These are phyloP conservation scores for Didymella arachidicola DNA, from an alignment of 2,329 filamentous ascomycete species.

Conservation along the genomic window DNA sequence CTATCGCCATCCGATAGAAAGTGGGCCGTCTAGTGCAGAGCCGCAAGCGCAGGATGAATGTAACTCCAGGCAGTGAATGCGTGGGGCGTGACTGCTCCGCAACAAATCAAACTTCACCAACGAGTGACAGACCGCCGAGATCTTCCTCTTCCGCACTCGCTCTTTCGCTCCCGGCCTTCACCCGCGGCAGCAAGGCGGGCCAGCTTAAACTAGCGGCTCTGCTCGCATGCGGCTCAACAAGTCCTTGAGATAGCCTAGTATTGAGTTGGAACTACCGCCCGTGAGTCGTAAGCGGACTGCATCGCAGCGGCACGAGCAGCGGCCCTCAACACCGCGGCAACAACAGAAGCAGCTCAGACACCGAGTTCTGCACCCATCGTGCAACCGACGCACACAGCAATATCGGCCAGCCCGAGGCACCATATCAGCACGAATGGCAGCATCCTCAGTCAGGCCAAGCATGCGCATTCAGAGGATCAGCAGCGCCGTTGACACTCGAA, in stretches of 20 bases:
- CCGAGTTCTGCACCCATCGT: background rate
- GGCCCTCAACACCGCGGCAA: constrained; percentile 2
- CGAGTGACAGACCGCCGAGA: constrained; percentile 1
- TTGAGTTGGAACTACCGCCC: background rate
- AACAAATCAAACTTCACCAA: constrained; percentile 8
- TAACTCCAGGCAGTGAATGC: constrained; percentile 9
- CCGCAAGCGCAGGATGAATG: constrained; percentile 18
- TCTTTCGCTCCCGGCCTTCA: constrained; percentile 11
- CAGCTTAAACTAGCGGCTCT: constrained; percentile 4
- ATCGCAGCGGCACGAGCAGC: background rate
- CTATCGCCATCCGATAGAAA: constrained; percentile 16
- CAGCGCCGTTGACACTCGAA: constrained; percentile 17
- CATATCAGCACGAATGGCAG: background rate
- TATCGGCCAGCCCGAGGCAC: background rate
- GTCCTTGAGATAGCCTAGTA: constrained; percentile 8
- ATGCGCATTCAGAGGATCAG: constrained; percentile 9
- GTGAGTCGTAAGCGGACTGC: constrained; percentile 9
- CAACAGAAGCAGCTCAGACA: background rate
- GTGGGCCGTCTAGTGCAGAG: constrained; percentile 18
- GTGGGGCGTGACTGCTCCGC: background rate
- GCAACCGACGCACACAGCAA: constrained; percentile 4
- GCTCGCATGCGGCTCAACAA: constrained; percentile 21
- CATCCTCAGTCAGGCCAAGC: background rate
- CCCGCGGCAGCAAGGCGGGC: constrained; percentile 14
- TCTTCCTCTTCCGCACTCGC: background rate